phyloP scores from a whole-genome alignment of 2,329 filamentous ascomycete genomes.

The Plenodomus lindquistii region DNA sequence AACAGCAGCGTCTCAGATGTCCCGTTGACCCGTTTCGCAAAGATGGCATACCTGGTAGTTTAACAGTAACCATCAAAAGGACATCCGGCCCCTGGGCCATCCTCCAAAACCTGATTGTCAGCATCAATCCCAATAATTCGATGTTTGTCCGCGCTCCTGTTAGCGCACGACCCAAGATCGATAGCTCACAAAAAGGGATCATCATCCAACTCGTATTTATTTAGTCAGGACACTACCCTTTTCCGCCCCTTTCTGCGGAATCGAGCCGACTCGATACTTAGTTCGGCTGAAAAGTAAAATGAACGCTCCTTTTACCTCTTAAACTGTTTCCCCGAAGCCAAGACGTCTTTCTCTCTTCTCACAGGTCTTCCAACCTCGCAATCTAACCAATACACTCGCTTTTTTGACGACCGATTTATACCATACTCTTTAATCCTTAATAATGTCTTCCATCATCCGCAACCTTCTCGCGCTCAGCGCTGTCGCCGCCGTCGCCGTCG shows the following conservation, averaged over 20 bases:
- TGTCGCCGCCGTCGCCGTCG: conserved; percentile 29
- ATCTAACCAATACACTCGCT: conserved; percentile 27
- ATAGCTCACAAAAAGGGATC: conserved; percentile 23
- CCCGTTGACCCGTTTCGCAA: conserved; percentile 19
- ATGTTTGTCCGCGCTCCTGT: conserved; percentile 19
- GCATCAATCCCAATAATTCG: conserved; percentile 18
- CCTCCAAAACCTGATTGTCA: conserved; percentile 16
- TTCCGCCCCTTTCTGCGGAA: conserved; percentile 11
- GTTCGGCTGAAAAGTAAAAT: conserved; percentile 17
- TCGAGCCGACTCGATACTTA: conserved; percentile 13
- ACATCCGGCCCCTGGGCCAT: conserved; percentile 17
- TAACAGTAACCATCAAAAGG: conserved; percentile 18
- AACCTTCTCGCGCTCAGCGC: conserved; percentile 26
- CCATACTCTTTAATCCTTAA: conserved; percentile 28
- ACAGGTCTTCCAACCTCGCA: conserved; percentile 24
- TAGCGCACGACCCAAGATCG: conserved; percentile 22
- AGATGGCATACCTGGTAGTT: conserved; percentile 21
- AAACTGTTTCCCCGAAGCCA: conserved; percentile 21
- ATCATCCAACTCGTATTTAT: conserved; percentile 21
- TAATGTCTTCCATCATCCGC: conserved; percentile 31
- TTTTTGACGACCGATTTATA: conserved; percentile 20
- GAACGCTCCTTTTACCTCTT: conserved; percentile 24
- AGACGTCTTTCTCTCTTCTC: conserved; percentile 22
- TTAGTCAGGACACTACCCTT: conserved; percentile 25
- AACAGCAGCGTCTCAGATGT: conserved; percentile 16